A percentile compares a stretch with the other conserved stretches of the same genome.
Evolutionary conservation across 2,329 filamentous ascomycete species (phyloP).

Genomic region (Cadophora gregata): DNA sequence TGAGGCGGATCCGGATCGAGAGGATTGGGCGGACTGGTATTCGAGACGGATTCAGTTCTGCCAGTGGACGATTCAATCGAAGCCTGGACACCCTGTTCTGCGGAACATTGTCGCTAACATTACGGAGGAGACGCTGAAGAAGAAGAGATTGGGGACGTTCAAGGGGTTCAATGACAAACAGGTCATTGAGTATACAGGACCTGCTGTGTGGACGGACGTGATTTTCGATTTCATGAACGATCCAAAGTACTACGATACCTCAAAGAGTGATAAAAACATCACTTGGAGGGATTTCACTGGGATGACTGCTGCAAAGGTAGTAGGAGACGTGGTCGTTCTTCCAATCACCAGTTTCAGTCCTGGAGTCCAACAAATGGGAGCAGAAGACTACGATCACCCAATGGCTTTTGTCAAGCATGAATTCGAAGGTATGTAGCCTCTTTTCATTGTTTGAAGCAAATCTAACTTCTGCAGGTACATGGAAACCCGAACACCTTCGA

Average conservation of each 20-base stretch:
- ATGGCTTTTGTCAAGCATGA: conserved; percentile 98
- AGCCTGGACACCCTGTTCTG: conserved; percentile 91
- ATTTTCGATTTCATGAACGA: conserved; percentile 96
- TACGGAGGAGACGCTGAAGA: conserved; percentile 78
- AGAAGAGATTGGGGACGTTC: conserved; percentile 72
- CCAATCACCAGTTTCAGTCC: conserved; percentile 98
- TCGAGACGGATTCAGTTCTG: conserved; percentile 96
- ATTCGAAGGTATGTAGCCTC: conserved; percentile 78
- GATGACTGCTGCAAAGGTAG: conserved; percentile 81
- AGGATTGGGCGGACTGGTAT: conserved; percentile 96
- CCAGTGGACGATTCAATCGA: conserved; percentile 98
- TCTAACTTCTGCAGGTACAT: conserved; percentile 60
- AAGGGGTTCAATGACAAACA: conserved; percentile 64
- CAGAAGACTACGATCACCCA: conserved; percentile 84
- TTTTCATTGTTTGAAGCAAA: not conserved
- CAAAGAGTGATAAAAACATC: conserved; percentile 69
- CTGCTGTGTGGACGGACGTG: conserved; percentile 90
- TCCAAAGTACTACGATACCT: conserved; percentile 83
- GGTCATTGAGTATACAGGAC: conserved; percentile 93
- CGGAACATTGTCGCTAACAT: conserved; percentile 87
- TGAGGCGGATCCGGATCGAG: conserved; percentile 91
- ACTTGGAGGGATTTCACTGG: conserved; percentile 89
- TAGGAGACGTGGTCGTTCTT: conserved; percentile 91
- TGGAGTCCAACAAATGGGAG: conserved; percentile 91
- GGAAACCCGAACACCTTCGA: conserved; percentile 75